Base-by-base conservation (phyloP, 176 grass and related monocot species). In the Thinopyrum elongatum region DNA sequence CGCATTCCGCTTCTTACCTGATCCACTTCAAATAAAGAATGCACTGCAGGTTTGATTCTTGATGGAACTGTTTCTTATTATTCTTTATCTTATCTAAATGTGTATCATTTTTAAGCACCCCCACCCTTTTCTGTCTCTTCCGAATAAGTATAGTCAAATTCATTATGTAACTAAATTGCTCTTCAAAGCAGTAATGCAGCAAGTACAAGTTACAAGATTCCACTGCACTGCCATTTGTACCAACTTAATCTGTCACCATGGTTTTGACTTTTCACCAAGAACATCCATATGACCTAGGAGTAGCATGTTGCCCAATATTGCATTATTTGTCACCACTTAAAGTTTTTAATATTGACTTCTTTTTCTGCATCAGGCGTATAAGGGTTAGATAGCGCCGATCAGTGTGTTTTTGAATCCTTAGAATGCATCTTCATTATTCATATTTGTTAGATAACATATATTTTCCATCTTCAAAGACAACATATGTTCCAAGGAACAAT, bases 1-100 rank as follows among this genome's bases (percentile, higher is more conserved):
- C 49, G 94, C 97, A 57, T 96, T 99, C 80, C 53, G 94, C 61
- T 99, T 94, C 87, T 92, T 99, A 89, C 94, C 97, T 47, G 90
- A 99, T 75, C 93, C 90, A 88, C 94, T 99, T 91, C 97, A 96
- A 79, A 99, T 96, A 86, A 99, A 91, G 90, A 90, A 99, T 85
- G 97, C 94, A 17, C 80, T 96, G 28, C 87, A 91, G 92, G 97
- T 96, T 25, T 58, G 89, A 65, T 67, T 21, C 62, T 87, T 41
- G 19, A 80, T 82, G 53, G 47, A 57, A n/a, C 65, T 25, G 33
- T 70, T 19, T 46, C 23, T 61, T 9, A 7, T 86, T 93, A 27
- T 55, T 85, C 74, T 86, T 81, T 83, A 29, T 63, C 25, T 59
- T 81, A 62, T 74, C 15, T 80, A 21, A 79, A 66, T 27, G n/a